Evolutionary conservation across 2,329 filamentous ascomycete species (phyloP), one percentile per base, ranked within the genome.

Genomic region (Raffaelea deltoideospora): DNA sequence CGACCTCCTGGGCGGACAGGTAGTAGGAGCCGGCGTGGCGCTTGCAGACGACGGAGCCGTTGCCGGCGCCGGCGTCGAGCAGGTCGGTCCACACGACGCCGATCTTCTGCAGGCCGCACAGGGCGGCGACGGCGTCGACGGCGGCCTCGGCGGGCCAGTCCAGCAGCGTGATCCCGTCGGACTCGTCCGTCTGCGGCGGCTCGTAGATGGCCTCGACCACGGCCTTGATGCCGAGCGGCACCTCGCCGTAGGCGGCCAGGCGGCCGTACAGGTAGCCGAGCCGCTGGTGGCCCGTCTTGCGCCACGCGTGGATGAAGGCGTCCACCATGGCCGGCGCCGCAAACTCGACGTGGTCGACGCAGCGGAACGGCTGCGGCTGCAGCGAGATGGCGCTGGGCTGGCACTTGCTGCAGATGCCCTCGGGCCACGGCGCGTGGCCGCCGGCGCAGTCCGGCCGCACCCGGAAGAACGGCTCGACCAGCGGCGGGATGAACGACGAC

Each of bases 261-360:
- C 76, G 76, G 15, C 90, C 90, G 48, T 96, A 98, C 6, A 98
- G 61, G 50, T 87, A 94, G 6, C 88, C 90, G 33, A 96, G 56
- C 29, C 90, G 72, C 54, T 98, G 90, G 21, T 70, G 61, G 4
- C 86, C 88, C 2, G 83, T 86, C 45, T 74, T 78, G 47, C 92
- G 72, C 88, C 90, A 98, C 40, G 88, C 83, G 50, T 95, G 77
- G 45, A 98, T 75, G 39, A 96, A 76, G n/a, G 72, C 75, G 53
- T 98, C 83, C 48, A 96, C 83, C 24, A 96, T 72, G 37, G 76
- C 69, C 3, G 85, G 77, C 1, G 82, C 79, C 2, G 88, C 78
- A 53, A 98, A 96, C 57, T 98, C 92, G 44, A 98, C 90, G 55
- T 98, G 90, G 50, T 98, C 90, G 4, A 98, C 87, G 83, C 90